A percentile compares a stretch with the other conserved stretches of the same genome.
Conservation (phyloP, 345 rosid species). For the Eucalyptus curtisii region DNA sequence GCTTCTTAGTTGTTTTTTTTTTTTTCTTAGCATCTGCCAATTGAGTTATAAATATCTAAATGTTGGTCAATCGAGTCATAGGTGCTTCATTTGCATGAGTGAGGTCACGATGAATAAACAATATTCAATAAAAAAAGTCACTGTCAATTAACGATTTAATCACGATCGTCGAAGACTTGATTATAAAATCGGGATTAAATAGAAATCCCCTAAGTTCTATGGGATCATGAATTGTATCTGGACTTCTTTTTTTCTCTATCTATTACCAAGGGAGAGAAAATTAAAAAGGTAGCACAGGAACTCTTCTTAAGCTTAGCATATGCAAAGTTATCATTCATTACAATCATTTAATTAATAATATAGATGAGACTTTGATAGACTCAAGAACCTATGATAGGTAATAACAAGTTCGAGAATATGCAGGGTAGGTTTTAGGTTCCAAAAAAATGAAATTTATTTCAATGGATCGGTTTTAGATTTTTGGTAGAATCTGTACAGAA, state of each 20-base stretch:
- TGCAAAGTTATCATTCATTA: rapidly evolving
- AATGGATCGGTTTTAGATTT: rapidly evolving
- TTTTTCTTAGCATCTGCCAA: rapidly evolving
- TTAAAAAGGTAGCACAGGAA: background rate
- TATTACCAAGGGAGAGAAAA: background rate
- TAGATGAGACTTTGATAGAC: rapidly evolving
- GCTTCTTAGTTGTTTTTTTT: background rate
- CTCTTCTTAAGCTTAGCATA: background rate
- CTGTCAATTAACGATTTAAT: rapidly evolving
- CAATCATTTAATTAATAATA: no score
- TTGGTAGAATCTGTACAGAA: rapidly evolving
- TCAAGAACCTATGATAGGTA: rapidly evolving
- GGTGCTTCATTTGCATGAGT: background rate
- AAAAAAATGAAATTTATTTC: rapidly evolving
- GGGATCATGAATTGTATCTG: background rate
- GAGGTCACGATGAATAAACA: background rate
- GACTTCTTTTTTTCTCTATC: no score
- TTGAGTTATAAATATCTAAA: background rate
- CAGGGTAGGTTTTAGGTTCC: rapidly evolving
- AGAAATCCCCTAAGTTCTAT: background rate
- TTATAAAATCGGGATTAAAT: background rate
- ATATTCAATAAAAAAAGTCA: background rate
- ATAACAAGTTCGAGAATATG: rapidly evolving
- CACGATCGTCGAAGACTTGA: rapidly evolving
- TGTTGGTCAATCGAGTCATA: background rate